phyloP scores from a whole-genome alignment of 2,329 filamentous ascomycete genomes.

The Beauveria bassiana region DNA sequence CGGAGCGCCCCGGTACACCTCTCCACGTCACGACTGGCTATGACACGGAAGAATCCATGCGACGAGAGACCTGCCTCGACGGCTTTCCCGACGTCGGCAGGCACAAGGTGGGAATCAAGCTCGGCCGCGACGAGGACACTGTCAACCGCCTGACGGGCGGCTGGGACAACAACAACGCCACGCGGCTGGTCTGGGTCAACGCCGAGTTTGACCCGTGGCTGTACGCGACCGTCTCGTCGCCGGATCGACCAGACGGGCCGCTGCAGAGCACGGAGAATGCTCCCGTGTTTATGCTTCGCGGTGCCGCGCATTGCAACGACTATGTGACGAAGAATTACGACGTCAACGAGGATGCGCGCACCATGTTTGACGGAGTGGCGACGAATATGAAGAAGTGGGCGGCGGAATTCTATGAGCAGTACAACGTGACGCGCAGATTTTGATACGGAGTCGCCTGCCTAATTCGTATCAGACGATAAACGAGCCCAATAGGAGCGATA shows the following conservation, averaged over 20 bases:
- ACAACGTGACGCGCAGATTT: neutral
- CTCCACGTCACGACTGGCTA: neutral
- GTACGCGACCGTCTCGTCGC: constrained; percentile 4
- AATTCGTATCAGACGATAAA: neutral
- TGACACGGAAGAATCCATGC: neutral
- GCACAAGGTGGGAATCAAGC: constrained; percentile 25
- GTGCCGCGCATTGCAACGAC: constrained; percentile 49
- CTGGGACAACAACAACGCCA: constrained; percentile 5
- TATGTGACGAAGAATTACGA: constrained; percentile 57
- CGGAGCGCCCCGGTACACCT: neutral
- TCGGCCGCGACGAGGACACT: constrained; percentile 29
- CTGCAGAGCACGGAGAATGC: constrained; percentile 40
- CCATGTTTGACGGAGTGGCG: constrained; percentile 48
- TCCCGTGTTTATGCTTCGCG: constrained; percentile 27
- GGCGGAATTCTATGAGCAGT: constrained; percentile 38
- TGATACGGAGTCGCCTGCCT: neutral
- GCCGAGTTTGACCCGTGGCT: constrained; percentile 9
- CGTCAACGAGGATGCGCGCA: constrained; percentile 47
- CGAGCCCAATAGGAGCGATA: neutral
- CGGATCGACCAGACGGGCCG: neutral
- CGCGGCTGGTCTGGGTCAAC: constrained; percentile 7
- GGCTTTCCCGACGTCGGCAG: neutral
- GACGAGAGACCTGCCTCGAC: neutral
- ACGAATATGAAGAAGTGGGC: constrained; percentile 57
- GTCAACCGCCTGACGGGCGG: constrained; percentile 13